phyloP scores from a whole-genome alignment of 176 grass and related monocot species.

The Oryza longistaminata region DNA sequence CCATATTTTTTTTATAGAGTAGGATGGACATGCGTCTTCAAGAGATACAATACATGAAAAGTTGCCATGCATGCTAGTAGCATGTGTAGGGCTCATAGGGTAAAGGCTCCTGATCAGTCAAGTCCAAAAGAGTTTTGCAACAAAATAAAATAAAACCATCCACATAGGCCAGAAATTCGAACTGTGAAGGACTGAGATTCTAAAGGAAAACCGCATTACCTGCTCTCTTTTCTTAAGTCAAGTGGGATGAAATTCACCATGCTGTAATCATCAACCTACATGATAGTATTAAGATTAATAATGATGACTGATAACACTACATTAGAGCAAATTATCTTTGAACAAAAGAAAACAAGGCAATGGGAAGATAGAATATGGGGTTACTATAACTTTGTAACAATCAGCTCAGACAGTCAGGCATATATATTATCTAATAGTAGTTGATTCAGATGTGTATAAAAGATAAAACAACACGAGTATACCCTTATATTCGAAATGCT shows the following conservation, averaged over 20 bases:
- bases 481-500: slow-evolving; percentile 6
- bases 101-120: background rate
- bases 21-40: background rate
- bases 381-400: background rate
- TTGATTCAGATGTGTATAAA: slow-evolving; percentile 27
- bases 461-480: background rate
- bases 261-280: slow-evolving; percentile 79
- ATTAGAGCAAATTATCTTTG: background rate
- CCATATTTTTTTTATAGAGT: background rate
- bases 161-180: background rate
- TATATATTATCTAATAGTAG: background rate
- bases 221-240: slow-evolving; percentile 81
- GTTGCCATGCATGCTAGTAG: background rate
- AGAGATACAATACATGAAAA: background rate
- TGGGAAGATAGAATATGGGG: background rate
- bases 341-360: background rate
- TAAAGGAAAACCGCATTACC: slow-evolving; percentile 46
- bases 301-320: background rate
- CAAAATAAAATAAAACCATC: background rate
- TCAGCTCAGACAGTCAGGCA: background rate
- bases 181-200: slow-evolving; percentile 4
- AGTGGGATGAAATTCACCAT: slow-evolving; percentile 93
- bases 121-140: background rate
- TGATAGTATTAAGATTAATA: slow-evolving; percentile 27
- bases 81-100: background rate